A percentile compares a stretch with the other conserved stretches of the same genome.
These are phyloP conservation scores for Boletus sp. DNA, from an alignment of 1,284 basidiomycete species.

Conservation along the genomic window DNA sequence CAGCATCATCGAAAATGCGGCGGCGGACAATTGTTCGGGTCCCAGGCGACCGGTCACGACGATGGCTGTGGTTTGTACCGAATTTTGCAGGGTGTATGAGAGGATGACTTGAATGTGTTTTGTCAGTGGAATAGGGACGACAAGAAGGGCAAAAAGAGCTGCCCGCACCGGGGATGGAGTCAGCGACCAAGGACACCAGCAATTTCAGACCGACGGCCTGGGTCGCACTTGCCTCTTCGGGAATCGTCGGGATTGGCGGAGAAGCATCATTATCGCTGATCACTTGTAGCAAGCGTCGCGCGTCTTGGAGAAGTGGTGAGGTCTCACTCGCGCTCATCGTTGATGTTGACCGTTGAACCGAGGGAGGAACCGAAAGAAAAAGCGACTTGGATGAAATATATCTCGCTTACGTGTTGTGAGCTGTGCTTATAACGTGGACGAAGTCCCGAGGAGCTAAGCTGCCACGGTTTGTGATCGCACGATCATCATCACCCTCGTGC, in stretches of 20 bases:
- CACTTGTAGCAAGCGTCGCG: slow-evolving; percentile 6
- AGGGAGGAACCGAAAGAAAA: background rate
- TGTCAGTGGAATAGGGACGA: background rate
- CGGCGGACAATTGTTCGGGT: slow-evolving; percentile 66
- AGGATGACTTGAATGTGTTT: slow-evolving; percentile 49
- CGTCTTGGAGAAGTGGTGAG: slow-evolving; percentile 28
- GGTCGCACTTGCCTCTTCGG: slow-evolving; percentile 26
- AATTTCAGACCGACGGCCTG: slow-evolving; percentile 37
- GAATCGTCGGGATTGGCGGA: slow-evolving; percentile 19
- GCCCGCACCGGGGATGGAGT: slow-evolving; percentile 57
- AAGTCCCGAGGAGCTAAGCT: slow-evolving; percentile 12
- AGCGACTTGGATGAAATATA: background rate
- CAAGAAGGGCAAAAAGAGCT: background rate
- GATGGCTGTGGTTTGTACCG: slow-evolving; percentile 67
- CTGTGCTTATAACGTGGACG: slow-evolving; percentile 25
- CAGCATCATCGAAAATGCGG: slow-evolving; percentile 76
- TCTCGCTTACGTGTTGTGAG: background rate
- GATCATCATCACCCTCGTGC: slow-evolving; percentile 4
- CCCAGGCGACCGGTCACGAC: slow-evolving; percentile 68
- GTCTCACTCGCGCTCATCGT: slow-evolving; percentile 26
- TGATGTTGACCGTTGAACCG: too few species aligned
- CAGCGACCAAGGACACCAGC: slow-evolving; percentile 51
- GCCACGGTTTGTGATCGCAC: slow-evolving; percentile 6
- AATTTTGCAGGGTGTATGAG: slow-evolving; percentile 74
- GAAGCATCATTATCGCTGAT: slow-evolving; percentile 13